Percentiles rank a stretch among this genome's conserved stretches.
Evolutionary conservation across 225 moss, liverwort and hornwort genomes (phyloP).

Genomic region (Thuidium tamariscinum): DNA sequence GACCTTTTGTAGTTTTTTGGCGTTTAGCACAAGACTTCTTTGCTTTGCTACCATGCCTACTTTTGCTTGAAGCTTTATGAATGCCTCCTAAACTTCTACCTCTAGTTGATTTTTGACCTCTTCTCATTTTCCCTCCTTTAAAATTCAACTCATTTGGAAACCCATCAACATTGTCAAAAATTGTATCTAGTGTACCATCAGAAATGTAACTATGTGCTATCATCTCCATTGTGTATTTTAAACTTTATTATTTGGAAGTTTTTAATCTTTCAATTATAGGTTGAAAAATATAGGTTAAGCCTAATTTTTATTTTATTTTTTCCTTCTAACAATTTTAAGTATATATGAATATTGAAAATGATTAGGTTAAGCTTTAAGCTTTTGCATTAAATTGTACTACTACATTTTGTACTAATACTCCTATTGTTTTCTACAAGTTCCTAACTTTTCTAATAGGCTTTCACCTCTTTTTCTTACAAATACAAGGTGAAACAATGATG

Average conservation of each 20-base stretch:
- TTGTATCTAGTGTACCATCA: neutral
- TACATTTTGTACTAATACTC: neutral
- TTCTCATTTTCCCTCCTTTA: neutral
- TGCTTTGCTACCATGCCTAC: neutral
- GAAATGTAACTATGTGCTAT: slow-evolving; percentile 26
- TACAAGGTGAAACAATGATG: neutral
- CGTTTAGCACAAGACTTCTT: neutral
- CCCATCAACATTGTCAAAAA: neutral
- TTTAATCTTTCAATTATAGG: neutral
- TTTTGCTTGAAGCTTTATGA: neutral
- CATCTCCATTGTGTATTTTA: slow-evolving; percentile 1
- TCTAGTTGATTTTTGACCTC: neutral
- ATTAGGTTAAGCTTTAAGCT: too few species aligned
- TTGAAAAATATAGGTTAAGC: too few species aligned
- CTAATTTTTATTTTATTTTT: neutral
- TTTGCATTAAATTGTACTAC: neutral
- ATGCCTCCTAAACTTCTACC: neutral
- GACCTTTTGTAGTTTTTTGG: neutral
- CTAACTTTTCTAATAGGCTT: neutral
- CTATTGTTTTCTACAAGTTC: neutral
- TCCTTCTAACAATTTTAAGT: neutral
- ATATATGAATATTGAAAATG: too few species aligned
- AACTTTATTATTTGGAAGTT: neutral
- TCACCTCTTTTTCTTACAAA: neutral
- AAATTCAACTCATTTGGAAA: neutral